Conservation (phyloP, 176 grass and related monocot species). For the maize (Zea mays) region Zm-B73-REFERENCE-NAM-5.0 NC_050096.1:303707001-303707500, state of each 20-base stretch:
- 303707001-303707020: not conserved
- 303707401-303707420: not conserved
- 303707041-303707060: not conserved
- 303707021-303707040: not conserved
- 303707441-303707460: no score
- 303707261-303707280: slow-evolving; percentile 81
- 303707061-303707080: not conserved
- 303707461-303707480: no score
- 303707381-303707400: not conserved
- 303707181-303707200: not conserved
- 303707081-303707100: not conserved
- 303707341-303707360: not conserved
- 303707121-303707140: not conserved
- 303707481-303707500: no score
- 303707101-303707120: not conserved
- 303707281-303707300: slow-evolving; percentile 82
- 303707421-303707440: no score
- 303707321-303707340: slow-evolving; percentile 74
- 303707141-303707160: not conserved
- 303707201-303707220: not conserved
- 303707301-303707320: slow-evolving; percentile 76
- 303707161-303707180: not conserved
- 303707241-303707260: slow-evolving; percentile 83
- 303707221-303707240: slow-evolving; percentile 52
- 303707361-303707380: not conserved